Base-by-base conservation (phyloP, 305 asterid species). In the Fraxinus angustifolia region DNA sequence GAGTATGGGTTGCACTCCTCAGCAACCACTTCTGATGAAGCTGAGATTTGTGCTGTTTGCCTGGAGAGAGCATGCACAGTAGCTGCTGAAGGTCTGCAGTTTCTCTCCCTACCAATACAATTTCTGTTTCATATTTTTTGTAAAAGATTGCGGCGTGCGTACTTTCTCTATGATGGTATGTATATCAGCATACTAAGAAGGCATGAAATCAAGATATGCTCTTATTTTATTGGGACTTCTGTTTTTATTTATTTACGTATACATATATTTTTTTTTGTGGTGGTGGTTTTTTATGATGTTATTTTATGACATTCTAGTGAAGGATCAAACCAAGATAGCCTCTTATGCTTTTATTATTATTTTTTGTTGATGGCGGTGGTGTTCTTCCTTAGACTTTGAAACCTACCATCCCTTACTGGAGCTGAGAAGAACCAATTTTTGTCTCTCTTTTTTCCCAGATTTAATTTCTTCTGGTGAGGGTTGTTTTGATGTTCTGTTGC, bases 41-140 rank as follows among this genome's bases (percentile, higher is more conserved):
- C 90, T 16, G 97, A 95, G 79, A 88, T 84, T 38, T 93, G 99
- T 91, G 93, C 96, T 6, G 97, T 95, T 85, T 93, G 98, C 88
- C 88, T 96, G 82, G 99, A 96, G 89, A 90, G 99, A 86, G 89
- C 92, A 56, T 96, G 98, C 82, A 84, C 89, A 68, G 97, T 96
- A 26, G 94, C 97, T 73, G 97, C 98, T 58, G 92, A 90, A 91
- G 99, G 98, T 95, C 38, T 11, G 80, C 42, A 62, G 5, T 80
- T 45, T 76, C 11, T 78, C 48, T 58, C 35, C 77, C 19, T 8
- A 14, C 28, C 58, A 62, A 67, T 35, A 1, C 56, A 35, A 65
- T 28, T 60, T 19, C 26, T 0, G 35, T 28, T 65, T 65, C 36
- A 65, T 65, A 65, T 65, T 23, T 65, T 60, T 60, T 6, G 3